Evolutionary conservation across 176 grass and related monocot genomes (phyloP).

Genomic region (Avena atlantica): DNA sequence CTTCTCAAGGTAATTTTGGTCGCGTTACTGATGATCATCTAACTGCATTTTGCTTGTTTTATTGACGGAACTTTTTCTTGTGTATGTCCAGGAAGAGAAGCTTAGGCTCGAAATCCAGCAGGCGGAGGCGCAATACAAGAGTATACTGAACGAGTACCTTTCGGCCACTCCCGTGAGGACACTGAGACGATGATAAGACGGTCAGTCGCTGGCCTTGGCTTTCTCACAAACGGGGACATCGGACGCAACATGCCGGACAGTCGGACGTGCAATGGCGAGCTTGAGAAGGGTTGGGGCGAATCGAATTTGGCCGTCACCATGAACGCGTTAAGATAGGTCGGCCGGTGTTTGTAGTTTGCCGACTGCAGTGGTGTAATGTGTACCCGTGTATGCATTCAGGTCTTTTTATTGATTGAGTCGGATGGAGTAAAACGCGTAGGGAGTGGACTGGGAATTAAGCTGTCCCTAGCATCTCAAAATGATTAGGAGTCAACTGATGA

Average conservation of each 20-base stretch:
- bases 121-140: conserved; percentile 24
- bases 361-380: neutral
- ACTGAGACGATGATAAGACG: neutral
- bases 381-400: neutral
- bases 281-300: neutral
- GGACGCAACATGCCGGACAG: neutral
- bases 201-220: neutral
- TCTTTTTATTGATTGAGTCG: neutral
- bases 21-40: neutral
- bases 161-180: neutral
- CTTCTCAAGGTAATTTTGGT: conserved; percentile 42
- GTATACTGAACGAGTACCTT: conserved; percentile 33
- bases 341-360: neutral
- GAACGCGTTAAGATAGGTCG: neutral
- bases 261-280: neutral
- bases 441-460: too few species aligned
- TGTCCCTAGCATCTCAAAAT: too few species aligned
- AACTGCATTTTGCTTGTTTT: neutral
- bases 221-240: neutral
- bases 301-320: neutral
- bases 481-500: too few species aligned
- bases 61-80: neutral
- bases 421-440: too few species aligned
- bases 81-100: conserved; percentile 37
- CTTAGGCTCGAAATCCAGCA: conserved; percentile 29